phyloP scores from a whole-genome alignment of 2,329 filamentous ascomycete species.

The Epichloe amarillans region DNA sequence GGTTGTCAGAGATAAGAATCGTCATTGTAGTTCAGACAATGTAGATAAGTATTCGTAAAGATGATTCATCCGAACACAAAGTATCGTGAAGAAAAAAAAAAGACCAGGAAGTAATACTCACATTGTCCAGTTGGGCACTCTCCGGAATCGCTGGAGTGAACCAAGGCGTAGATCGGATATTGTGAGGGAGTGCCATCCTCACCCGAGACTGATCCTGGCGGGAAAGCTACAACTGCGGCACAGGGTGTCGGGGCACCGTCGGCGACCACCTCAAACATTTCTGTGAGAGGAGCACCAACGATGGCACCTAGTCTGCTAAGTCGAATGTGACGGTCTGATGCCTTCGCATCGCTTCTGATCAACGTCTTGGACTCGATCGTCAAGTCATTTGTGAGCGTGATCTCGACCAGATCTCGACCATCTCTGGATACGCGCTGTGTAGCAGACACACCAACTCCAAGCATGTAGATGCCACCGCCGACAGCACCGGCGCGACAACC shows the following conservation, averaged over 20 bases:
- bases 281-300: slow-evolving; percentile 49
- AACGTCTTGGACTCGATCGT: slow-evolving; percentile 41
- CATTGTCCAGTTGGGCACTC: slow-evolving; percentile 83
- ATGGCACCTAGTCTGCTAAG: slow-evolving; percentile 54
- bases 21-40: slow-evolving; percentile 95
- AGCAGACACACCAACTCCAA: slow-evolving; percentile 52
- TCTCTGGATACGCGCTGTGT: slow-evolving; percentile 9
- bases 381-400: slow-evolving; percentile 44
- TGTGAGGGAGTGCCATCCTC: slow-evolving; percentile 21
- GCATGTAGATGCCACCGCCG: slow-evolving; percentile 79
- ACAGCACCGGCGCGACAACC: slow-evolving; percentile 84
- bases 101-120: slow-evolving; percentile 42
- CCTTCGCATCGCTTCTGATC: slow-evolving; percentile 29
- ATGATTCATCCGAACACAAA: slow-evolving; percentile 68
- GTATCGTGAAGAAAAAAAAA: slow-evolving; percentile 8
- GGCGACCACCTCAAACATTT: slow-evolving; percentile 55
- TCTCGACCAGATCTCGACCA: slow-evolving; percentile 21
- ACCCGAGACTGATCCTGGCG: slow-evolving; percentile 32
- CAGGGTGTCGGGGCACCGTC: slow-evolving; percentile 68
- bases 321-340: slow-evolving; percentile 15
- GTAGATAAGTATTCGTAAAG: slow-evolving; percentile 96
- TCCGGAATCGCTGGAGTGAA: slow-evolving; percentile 81
- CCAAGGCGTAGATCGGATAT: slow-evolving; percentile 44
- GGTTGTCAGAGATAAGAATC: slow-evolving; percentile 78
- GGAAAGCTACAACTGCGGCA: slow-evolving; percentile 56